Base-by-base conservation (phyloP, 139 green algal species). In the Coelastrella sp. region DNA sequence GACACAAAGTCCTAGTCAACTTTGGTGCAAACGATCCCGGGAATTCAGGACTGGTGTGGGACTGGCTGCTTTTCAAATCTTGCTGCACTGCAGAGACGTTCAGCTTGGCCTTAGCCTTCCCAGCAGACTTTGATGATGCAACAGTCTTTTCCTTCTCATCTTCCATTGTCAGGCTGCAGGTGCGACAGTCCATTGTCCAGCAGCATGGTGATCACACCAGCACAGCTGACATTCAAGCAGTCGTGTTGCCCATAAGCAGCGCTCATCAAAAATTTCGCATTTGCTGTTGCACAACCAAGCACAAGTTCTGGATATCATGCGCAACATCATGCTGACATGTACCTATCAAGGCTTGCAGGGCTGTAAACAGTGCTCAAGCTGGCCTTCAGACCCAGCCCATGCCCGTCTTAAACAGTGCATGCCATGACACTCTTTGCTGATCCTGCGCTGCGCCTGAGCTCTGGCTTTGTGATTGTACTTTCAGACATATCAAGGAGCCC, bases 401-500 rank as follows among this genome's bases (percentile, higher is more conserved):
- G 61, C 63, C 14, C 5, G 63, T 70, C 63, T 20, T 70, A 70
- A 25, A 49, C 35, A 49, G 35, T 49, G 35, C 35, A 49, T 49
- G 35, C 35, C 35, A 49, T 49, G 35, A n/a, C 3, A 49, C 35
- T 1, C 35, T 49, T 49, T 49, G 1, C 3, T 49, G 35, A 49
- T 49, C 35, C 35, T 49, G 35, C 35, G 3, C 35, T 49, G 35
- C 35, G 35, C 35, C 35, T 49, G 35, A 49, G 35, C 35, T 49
- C 35, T 49, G 35, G 35, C 35, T 49, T 5, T 49, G 35, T 3
- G 3, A 49, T 49, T 49, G 35, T 82, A 68, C 59, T 22, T 58
- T 6, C 60, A 91, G 87, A 91, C 87, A 25, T 84, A 91, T 58
- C 87, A 91, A 84, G 87, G 87, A 6, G 87, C 87, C 5, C 49